Evolutionary conservation across 208 protist genomes (phyloP).

Genomic region (Trypanosoma cruzi): DNA sequence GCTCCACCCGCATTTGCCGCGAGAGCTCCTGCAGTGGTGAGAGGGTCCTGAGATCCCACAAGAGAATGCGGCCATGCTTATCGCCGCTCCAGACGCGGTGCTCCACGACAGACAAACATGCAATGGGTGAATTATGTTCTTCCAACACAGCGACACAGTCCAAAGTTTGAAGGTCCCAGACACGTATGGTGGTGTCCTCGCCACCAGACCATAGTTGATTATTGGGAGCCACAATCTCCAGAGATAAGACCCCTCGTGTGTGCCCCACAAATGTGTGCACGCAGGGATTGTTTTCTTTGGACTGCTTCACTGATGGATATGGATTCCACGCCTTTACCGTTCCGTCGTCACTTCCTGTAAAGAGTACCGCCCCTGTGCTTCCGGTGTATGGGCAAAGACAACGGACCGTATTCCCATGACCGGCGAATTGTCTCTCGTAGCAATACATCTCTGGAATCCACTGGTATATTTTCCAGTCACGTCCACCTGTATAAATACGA

Average conservation of each 20-base stretch:
- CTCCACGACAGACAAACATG: constrained; percentile 54
- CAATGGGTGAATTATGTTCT: constrained; percentile 67
- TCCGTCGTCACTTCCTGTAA: constrained; percentile 83
- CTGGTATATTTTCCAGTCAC: constrained; percentile 79
- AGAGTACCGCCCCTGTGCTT: constrained; percentile 62
- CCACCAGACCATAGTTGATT: constrained; percentile 85
- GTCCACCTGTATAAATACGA: constrained; percentile 71
- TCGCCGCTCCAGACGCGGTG: constrained; percentile 87
- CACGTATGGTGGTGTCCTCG: constrained; percentile 80
- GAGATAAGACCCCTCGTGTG: constrained; percentile 40
- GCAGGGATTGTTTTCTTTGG: constrained; percentile 30
- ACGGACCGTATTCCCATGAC: constrained; percentile 70
- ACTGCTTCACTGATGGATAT: constrained; percentile 31
- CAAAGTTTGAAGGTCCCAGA: constrained; percentile 78
- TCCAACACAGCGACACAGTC: constrained; percentile 45
- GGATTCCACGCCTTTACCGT: constrained; percentile 83
- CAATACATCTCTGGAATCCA: constrained; percentile 39
- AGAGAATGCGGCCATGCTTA: constrained; percentile 70
- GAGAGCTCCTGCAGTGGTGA: constrained; percentile 68
- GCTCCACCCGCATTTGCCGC: constrained; percentile 31
- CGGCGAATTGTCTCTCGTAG: constrained; percentile 55
- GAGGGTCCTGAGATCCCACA: constrained; percentile 85
- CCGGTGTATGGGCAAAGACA: constrained; percentile 55
- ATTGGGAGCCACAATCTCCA: constrained; percentile 50
- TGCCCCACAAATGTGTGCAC: constrained; percentile 69